A percentile compares a stretch with the other conserved stretches of the same genome.
Conservation (phyloP, 2,329 filamentous ascomycete genomes). For the Colletotrichum filicis region DNA sequence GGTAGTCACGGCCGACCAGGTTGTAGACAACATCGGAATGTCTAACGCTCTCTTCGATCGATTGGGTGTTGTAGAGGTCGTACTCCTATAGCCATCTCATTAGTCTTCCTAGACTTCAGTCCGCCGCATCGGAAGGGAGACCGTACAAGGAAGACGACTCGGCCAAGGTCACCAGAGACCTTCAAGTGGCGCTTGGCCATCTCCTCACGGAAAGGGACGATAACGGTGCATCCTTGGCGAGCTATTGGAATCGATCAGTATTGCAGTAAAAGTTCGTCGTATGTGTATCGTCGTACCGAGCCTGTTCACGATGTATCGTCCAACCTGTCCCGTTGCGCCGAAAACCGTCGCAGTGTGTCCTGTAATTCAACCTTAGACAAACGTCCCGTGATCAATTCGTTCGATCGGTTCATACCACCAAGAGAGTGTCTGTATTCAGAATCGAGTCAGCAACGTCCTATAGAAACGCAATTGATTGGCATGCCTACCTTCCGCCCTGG, state of each 20-base stretch:
- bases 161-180: conserved; percentile 92
- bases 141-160: conserved; percentile 83
- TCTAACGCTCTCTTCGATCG: conserved; percentile 94
- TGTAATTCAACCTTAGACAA: conserved; percentile 49
- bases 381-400: background rate
- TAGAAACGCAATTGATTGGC: conserved; percentile 4
- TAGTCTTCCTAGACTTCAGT: background rate
- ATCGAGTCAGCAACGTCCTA: background rate
- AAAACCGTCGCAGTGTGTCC: conserved; percentile 98
- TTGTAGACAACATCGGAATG: conserved; percentile 99
- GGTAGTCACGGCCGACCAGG: conserved; percentile 91
- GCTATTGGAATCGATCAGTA: conserved; percentile 61
- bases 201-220: conserved; percentile 94
- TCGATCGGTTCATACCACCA: conserved; percentile 72
- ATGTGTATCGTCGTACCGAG: conserved; percentile 67
- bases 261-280: conserved; percentile 35
- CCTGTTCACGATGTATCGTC: conserved; percentile 96
- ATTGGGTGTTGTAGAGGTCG: conserved; percentile 92
- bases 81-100: conserved; percentile 73
- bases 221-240: conserved; percentile 91
- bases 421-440: conserved; percentile 74
- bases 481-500: conserved; percentile 85
- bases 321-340: conserved; percentile 94
- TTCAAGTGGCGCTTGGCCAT: conserved; percentile 98
- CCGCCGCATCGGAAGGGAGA: background rate